Evolutionary conservation across 495 filamentous ascomycete genomes (phyloP), one percentile per base, ranked within the genome.

Genomic region (Amorphotheca resinae): DNA sequence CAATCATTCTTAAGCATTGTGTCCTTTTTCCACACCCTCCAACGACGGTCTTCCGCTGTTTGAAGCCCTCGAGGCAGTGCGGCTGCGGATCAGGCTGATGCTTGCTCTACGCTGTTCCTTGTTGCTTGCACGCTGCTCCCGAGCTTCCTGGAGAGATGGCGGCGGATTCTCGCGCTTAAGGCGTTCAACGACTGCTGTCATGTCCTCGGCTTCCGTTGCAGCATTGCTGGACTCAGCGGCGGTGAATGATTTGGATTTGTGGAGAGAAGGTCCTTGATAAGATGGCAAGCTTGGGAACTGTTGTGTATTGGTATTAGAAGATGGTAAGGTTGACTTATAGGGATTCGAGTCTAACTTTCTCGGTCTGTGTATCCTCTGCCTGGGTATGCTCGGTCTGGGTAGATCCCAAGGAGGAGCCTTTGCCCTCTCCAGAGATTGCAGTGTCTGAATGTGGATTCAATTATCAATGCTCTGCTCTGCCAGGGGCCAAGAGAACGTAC

Each of bases 1-100:
- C n/a, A n/a, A n/a, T n/a, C n/a, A n/a, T n/a, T n/a, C n/a, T n/a
- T n/a, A n/a, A n/a, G n/a, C n/a, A n/a, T n/a, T n/a, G n/a, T n/a
- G n/a, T n/a, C n/a, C n/a, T n/a, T n/a, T n/a, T n/a, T n/a, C n/a
- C n/a, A n/a, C n/a, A n/a, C n/a, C n/a, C n/a, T n/a, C n/a, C n/a
- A n/a, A n/a, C n/a, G n/a, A n/a, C n/a, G n/a, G n/a, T n/a, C 35
- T 11, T 15, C 12, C 33, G 7, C 33, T 35, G 2, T n/a, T 17
- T n/a, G 33, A 35, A 35, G 31, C 21, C n/a, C 50, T 34, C 30
- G 36, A 36, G 8, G 38, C 2, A 11, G 48, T 51, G 0, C 43
- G 21, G 8, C 14, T 20, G 1, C 39, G 17, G n/a, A 53, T 45
- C 9, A 53, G 39, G 8, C 46, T 37, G n/a, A 53, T 43, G 2